phyloP scores from a whole-genome alignment of 2,329 filamentous ascomycete genomes.

The Epichloe typhina region DNA sequence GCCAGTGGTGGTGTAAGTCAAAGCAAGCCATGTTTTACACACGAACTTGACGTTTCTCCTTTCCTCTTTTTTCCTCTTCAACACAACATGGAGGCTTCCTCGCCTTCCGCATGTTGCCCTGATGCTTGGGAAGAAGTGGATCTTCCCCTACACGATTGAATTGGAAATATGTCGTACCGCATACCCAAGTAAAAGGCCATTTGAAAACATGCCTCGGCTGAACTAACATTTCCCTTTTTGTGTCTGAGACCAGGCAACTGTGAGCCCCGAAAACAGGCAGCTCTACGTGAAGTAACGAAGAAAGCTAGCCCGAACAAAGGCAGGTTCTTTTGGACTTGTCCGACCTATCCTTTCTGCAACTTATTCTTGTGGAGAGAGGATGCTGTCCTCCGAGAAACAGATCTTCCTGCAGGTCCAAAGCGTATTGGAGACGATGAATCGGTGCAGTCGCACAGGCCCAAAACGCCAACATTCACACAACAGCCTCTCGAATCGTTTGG shows the following conservation, averaged over 20 bases:
- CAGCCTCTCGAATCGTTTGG: constrained; percentile 17
- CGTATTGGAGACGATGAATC: neutral
- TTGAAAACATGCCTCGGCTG: neutral
- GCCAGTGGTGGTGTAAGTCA: constrained; percentile 24
- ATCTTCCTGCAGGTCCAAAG: constrained; percentile 6
- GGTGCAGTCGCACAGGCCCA: constrained; percentile 9
- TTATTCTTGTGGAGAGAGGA: constrained; percentile 34
- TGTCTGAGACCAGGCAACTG: constrained; percentile 25
- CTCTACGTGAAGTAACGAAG: constrained; percentile 19
- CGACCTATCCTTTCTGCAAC: constrained; percentile 21
- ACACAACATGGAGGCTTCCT: neutral
- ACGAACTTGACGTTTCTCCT: neutral
- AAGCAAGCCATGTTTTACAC: neutral
- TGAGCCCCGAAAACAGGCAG: constrained; percentile 24
- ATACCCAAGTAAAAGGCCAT: neutral
- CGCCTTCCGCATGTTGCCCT: no score
- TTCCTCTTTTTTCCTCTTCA: neutral
- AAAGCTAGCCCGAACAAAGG: constrained; percentile 27
- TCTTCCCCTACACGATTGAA: no score
- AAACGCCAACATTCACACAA: constrained; percentile 17
- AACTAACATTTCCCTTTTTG: neutral
- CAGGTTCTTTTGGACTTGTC: constrained; percentile 29
- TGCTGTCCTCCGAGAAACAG: constrained; percentile 19
- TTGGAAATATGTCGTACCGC: neutral
- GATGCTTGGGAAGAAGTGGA: no score